Conservation (phyloP, 2,329 filamentous ascomycete species). For the Fusarium redolens region DNA sequence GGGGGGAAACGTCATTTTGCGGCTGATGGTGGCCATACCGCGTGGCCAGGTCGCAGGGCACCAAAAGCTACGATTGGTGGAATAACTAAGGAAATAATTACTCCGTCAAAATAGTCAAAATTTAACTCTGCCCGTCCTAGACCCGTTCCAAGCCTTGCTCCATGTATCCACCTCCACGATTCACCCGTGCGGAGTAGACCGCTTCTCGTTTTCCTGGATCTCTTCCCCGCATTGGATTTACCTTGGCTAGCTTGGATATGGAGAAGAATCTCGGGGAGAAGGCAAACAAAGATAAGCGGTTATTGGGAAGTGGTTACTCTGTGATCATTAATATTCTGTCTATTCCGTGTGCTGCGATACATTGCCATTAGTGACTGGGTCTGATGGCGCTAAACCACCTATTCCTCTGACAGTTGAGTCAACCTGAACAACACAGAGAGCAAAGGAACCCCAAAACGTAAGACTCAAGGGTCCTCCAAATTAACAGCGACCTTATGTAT, state of each 20-base stretch:
- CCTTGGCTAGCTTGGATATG: slow-evolving; percentile 5
- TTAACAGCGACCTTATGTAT: background rate
- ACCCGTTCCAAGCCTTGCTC: slow-evolving; percentile 12
- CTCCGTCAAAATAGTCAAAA: slow-evolving; percentile 15
- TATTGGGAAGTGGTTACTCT: background rate
- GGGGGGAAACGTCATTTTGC: slow-evolving; percentile 14
- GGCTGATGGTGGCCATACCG: slow-evolving; percentile 23
- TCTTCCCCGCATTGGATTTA: slow-evolving; percentile 32
- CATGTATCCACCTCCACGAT: slow-evolving; percentile 28
- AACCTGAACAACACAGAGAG: background rate
- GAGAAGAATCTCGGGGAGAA: slow-evolving; percentile 27
- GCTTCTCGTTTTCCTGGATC: slow-evolving; percentile 13
- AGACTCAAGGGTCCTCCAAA: slow-evolving; percentile 1
- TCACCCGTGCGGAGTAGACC: slow-evolving; percentile 37
- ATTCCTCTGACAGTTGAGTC: background rate
- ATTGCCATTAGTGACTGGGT: too few species aligned
- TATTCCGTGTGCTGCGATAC: background rate
- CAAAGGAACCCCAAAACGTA: background rate
- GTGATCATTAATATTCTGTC: background rate
- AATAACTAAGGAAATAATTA: background rate
- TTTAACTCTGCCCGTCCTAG: slow-evolving; percentile 23
- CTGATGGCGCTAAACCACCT: background rate
- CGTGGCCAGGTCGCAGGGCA: slow-evolving; percentile 11
- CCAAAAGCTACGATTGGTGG: slow-evolving; percentile 25
- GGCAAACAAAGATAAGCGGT: slow-evolving; percentile 9